Evolutionary conservation across 148 eudicot species (phyloP).

Genomic region (Spergularia bocconei): DNA sequence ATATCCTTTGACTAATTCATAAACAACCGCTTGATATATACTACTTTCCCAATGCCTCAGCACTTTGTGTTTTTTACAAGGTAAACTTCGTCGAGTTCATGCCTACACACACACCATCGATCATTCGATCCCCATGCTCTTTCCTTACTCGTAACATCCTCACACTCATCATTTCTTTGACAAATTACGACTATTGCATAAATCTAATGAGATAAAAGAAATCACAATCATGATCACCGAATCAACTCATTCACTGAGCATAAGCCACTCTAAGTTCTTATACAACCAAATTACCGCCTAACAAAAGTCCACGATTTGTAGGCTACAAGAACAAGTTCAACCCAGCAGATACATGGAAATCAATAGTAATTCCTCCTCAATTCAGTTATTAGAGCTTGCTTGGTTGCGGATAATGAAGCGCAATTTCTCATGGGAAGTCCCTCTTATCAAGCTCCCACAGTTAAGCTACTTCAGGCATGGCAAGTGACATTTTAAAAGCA

Average conservation of each 20-base stretch:
- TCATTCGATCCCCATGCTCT: neutral
- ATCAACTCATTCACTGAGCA: slow-evolving; percentile 2
- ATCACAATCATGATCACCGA: slow-evolving; percentile 4
- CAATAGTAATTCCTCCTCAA: neutral
- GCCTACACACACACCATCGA: neutral
- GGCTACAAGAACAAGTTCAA: neutral
- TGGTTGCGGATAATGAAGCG: neutral
- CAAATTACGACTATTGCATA: neutral
- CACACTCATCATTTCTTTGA: neutral
- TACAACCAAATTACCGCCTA: neutral
- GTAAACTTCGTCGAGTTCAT: neutral
- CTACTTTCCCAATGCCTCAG: slow-evolving; percentile 1
- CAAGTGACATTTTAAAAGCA: neutral
- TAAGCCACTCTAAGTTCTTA: neutral
- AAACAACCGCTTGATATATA: neutral
- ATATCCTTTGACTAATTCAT: neutral
- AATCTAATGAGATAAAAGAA: neutral
- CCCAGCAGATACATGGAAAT: neutral
- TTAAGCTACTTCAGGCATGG: neutral
- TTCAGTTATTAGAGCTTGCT: neutral
- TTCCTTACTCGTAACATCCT: neutral
- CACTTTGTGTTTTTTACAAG: slow-evolving; percentile 4
- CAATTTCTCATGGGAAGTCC: neutral
- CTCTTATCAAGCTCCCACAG: neutral
- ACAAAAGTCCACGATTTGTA: neutral